Evolutionary conservation across 805 yeast species (phyloP).

Genomic region (Candida chauliodis): DNA sequence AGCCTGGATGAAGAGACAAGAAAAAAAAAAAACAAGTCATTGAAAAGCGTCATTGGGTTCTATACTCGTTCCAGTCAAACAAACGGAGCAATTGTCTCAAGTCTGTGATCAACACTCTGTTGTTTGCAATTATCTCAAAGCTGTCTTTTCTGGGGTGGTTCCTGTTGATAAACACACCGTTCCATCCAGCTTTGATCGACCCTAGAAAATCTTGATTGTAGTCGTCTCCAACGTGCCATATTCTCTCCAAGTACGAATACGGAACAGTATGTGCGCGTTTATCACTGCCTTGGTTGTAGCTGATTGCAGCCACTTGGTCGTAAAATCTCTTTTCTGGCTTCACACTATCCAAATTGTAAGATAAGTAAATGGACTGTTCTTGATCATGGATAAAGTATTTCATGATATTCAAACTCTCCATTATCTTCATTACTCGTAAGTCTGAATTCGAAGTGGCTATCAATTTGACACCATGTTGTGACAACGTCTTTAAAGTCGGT

Average conservation of each 20-base stretch:
- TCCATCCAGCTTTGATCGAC: conserved; percentile 56
- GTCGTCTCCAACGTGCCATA: conserved; percentile 72
- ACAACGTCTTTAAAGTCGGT: conserved; percentile 36
- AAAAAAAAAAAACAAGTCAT: no score
- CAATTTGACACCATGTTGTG: conserved; percentile 28
- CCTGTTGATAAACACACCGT: conserved; percentile 55
- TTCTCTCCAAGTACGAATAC: conserved; percentile 14
- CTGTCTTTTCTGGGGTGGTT: conserved; percentile 9
- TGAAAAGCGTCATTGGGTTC: no score
- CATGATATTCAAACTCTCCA: conserved; percentile 45
- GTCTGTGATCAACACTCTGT: conserved; percentile 25
- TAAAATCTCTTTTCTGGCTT: conserved; percentile 55
- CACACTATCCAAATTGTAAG: conserved; percentile 52
- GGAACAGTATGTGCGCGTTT: conserved; percentile 11
- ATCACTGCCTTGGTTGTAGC: conserved; percentile 1
- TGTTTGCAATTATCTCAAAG: conserved; percentile 25
- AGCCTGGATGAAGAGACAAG: no score
- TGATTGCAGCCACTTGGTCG: conserved; percentile 17
- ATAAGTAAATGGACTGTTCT: conserved; percentile 39
- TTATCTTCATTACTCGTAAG: conserved; percentile 42
- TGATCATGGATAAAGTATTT: conserved; percentile 20
- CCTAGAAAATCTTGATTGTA: conserved; percentile 52
- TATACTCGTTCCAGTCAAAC: conserved; percentile 10
- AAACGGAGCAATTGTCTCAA: conserved; percentile 17
- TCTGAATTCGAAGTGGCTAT: conserved; percentile 64